phyloP scores from a whole-genome alignment of 148 eudicot genomes.

The Rhododendron ferrugineum region DNA sequence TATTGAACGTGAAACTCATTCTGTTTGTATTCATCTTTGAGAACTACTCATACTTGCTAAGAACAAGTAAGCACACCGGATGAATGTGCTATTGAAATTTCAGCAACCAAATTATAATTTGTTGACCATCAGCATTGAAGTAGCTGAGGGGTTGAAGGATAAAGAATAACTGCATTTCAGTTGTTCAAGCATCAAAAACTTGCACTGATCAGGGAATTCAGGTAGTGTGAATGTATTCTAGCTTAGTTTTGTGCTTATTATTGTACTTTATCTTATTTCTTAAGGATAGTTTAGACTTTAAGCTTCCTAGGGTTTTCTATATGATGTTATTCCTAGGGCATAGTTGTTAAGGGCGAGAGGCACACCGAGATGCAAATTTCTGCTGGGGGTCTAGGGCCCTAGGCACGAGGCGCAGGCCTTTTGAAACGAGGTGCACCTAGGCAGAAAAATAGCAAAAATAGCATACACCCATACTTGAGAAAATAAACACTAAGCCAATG shows the following conservation, averaged over 20 bases:
- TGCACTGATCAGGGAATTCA: background rate
- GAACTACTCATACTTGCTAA: background rate
- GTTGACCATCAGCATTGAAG: background rate
- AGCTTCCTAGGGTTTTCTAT: too few species aligned
- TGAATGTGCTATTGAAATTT: too few species aligned
- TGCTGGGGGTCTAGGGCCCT: too few species aligned
- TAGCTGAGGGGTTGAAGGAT: background rate
- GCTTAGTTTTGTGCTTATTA: too few species aligned
- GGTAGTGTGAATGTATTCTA: background rate
- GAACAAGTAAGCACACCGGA: background rate
- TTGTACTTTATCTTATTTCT: too few species aligned
- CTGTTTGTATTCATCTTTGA: background rate
- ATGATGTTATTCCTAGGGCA: too few species aligned
- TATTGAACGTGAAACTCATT: background rate
- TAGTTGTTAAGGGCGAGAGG: too few species aligned
- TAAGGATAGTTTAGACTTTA: too few species aligned
- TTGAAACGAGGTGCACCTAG: background rate
- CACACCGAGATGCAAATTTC: too few species aligned
- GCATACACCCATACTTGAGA: too few species aligned
- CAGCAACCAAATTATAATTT: background rate
- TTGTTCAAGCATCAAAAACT: background rate
- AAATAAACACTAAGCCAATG: background rate
- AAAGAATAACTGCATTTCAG: background rate
- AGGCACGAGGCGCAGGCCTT: too few species aligned
- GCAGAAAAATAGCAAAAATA: background rate